Evolutionary conservation across 768 basidiomycete species (phyloP).

Genomic region (Pholiota conissans): DNA sequence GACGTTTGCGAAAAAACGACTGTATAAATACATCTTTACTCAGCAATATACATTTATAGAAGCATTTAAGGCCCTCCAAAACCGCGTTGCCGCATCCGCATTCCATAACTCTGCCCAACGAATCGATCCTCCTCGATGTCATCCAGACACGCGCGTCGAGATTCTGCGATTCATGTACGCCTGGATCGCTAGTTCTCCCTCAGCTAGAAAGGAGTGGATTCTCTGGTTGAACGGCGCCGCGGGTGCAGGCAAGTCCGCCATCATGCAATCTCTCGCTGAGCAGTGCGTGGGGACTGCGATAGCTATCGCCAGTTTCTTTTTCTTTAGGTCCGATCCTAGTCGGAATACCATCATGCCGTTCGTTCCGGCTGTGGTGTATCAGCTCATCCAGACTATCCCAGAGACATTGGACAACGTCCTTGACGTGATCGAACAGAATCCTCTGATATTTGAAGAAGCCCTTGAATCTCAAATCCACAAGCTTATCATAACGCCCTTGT

Average conservation of each 20-base stretch:
- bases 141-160: background rate
- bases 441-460: background rate
- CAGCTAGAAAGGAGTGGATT: background rate
- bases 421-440: slow-evolving; percentile 5
- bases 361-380: slow-evolving; percentile 29
- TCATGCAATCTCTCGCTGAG: slow-evolving; percentile 24
- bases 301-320: slow-evolving; percentile 33
- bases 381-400: slow-evolving; percentile 18
- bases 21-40: no score
- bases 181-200: background rate
- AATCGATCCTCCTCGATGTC: background rate
- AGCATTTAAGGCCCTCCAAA: no score
- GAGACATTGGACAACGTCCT: slow-evolving; percentile 3
- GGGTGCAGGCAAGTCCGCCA: slow-evolving; percentile 24
- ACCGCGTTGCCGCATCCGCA: no score
- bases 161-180: background rate
- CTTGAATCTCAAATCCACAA: background rate
- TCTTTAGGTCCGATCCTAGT: slow-evolving; percentile 26
- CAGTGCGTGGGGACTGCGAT: slow-evolving; percentile 11
- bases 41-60: no score
- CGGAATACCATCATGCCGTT: slow-evolving; percentile 25
- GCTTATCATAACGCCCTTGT: background rate
- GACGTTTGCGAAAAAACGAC: no score
- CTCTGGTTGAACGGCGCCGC: slow-evolving; percentile 22
- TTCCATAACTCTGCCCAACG: background rate